Evolutionary conservation across 805 yeast genomes (phyloP).

Genomic region (Isabelozyma pseudorhagii): DNA sequence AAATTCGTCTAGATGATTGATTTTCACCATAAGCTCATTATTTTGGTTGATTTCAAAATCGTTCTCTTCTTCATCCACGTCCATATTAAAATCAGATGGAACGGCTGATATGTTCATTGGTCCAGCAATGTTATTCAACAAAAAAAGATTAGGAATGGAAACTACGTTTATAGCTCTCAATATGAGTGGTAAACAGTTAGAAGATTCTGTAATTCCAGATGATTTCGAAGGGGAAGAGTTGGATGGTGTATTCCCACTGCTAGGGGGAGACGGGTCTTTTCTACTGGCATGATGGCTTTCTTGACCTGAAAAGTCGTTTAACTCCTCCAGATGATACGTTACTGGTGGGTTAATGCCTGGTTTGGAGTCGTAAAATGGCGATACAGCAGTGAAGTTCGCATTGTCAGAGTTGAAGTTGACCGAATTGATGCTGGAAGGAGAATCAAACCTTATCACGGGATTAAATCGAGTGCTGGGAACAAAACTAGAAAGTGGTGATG

Average conservation of each 20-base stretch:
- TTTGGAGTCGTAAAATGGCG: neutral
- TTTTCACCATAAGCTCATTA: conserved; percentile 28
- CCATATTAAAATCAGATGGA: conserved; percentile 28
- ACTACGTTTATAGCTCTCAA: conserved; percentile 60
- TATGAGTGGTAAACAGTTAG: conserved; percentile 68
- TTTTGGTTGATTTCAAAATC: conserved; percentile 26
- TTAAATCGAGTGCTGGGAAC: conserved; percentile 2
- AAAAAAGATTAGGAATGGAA: conserved; percentile 56
- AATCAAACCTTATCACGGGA: conserved; percentile 11
- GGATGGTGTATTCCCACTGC: neutral
- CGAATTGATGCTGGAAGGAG: conserved; percentile 6
- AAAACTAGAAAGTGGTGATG: conserved; percentile 12
- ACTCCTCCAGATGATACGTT: neutral
- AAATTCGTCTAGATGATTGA: conserved; percentile 27
- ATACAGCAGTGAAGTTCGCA: neutral
- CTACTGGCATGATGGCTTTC: neutral
- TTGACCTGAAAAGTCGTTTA: neutral
- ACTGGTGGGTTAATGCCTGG: neutral
- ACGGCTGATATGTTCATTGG: conserved; percentile 9
- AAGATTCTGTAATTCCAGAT: conserved; percentile 27
- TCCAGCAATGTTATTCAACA: conserved; percentile 28
- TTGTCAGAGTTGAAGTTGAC: neutral
- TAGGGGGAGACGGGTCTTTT: neutral
- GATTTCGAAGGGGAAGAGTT: conserved; percentile 2
- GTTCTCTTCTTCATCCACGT: conserved; percentile 31